phyloP scores from a whole-genome alignment of 2,329 filamentous ascomycete genomes.

The Parafenestella ontariensis region DNA sequence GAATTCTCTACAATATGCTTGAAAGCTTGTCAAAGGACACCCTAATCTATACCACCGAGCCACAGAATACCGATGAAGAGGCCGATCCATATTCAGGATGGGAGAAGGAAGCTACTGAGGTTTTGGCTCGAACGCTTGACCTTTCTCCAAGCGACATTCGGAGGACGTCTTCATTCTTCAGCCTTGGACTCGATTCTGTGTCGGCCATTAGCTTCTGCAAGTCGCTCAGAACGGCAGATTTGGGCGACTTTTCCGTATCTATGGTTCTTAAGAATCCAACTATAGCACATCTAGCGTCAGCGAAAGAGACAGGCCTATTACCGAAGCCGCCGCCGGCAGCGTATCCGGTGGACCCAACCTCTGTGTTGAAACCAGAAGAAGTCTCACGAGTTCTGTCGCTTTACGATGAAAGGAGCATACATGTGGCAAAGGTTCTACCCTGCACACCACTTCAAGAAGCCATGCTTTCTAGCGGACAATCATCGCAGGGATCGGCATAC shows the following conservation, averaged over 20 bases:
- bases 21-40: conserved; percentile 53
- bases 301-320: background rate
- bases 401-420: conserved; percentile 24
- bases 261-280: conserved; percentile 72
- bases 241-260: conserved; percentile 68
- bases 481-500: conserved; percentile 63
- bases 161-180: conserved; percentile 75
- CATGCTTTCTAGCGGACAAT: conserved; percentile 71
- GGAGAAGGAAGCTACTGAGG: conserved; percentile 64
- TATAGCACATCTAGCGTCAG: conserved; percentile 64
- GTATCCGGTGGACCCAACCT: background rate
- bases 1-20: conserved; percentile 60
- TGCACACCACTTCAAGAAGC: conserved; percentile 89
- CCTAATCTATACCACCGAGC: conserved; percentile 53
- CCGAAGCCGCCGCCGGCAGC: background rate
- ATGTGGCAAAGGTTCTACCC: conserved; percentile 68
- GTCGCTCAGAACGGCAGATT: conserved; percentile 57
- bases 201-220: conserved; percentile 76
- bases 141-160: conserved; percentile 58
- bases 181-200: conserved; percentile 83
- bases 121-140: conserved; percentile 61
- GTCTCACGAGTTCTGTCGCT: conserved; percentile 18
- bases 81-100: conserved; percentile 58
- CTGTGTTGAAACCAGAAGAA: conserved; percentile 23
- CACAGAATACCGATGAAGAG: conserved; percentile 39